Percentiles rank a stretch among this genome's conserved stretches.
phyloP scores from a whole-genome alignment of 2,329 filamentous ascomycete genomes.

The Apiospora malaysiana region DNA sequence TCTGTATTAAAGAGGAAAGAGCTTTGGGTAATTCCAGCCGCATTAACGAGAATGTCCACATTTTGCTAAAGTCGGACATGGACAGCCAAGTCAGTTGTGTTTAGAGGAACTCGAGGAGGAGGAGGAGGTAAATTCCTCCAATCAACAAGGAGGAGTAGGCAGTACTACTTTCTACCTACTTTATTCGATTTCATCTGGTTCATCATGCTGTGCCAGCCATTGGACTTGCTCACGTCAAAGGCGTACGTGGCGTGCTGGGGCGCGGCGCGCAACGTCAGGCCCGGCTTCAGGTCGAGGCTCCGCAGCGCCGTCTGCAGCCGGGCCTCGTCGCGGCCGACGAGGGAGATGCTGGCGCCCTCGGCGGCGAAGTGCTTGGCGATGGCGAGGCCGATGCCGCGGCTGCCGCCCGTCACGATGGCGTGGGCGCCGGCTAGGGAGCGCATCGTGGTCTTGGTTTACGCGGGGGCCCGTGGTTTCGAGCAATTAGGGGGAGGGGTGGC shows the following conservation, averaged over 20 bases:
- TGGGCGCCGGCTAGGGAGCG: constrained; percentile 52
- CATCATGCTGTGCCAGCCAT: neutral
- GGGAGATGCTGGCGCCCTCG: constrained; percentile 64
- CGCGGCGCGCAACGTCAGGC: constrained; percentile 6
- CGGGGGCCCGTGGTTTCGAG: neutral
- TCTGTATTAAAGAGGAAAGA: constrained; percentile 65
- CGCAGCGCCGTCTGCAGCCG: constrained; percentile 45
- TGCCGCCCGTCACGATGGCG: constrained; percentile 72
- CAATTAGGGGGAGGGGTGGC: neutral
- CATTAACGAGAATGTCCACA: constrained; percentile 73
- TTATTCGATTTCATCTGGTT: neutral
- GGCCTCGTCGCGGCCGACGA: constrained; percentile 63
- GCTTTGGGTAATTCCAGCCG: constrained; percentile 74
- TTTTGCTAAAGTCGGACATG: constrained; percentile 28
- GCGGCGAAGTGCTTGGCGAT: constrained; percentile 70
- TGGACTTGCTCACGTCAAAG: constrained; percentile 34
- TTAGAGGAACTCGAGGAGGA: no score
- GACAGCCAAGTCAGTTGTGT: neutral
- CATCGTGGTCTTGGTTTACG: constrained; percentile 27
- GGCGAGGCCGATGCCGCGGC: constrained; percentile 71
- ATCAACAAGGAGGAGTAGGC: no score
- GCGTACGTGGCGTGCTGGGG: constrained; percentile 24
- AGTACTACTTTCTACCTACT: neutral
- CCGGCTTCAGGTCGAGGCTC: constrained; percentile 35
- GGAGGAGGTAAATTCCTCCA: neutral